These are phyloP conservation scores for Ganoderma resinaceum DNA, from an alignment of 1,284 basidiomycete genomes.

Conservation along the genomic window DNA sequence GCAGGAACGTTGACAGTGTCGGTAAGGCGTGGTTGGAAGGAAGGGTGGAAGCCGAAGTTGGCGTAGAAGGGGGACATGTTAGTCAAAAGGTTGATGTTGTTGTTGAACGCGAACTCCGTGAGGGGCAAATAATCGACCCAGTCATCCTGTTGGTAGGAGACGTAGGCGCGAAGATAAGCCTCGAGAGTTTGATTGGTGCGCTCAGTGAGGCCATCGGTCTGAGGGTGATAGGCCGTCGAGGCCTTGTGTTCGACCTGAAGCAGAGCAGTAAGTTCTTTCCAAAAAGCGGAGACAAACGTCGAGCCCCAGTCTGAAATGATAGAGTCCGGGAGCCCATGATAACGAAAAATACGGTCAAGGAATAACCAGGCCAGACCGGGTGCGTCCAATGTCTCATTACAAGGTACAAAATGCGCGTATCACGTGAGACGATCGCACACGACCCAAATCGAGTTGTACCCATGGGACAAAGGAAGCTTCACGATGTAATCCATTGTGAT, in stretches of 20 bases:
- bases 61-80: conserved; percentile 54
- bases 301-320: conserved; percentile 52
- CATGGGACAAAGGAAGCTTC: conserved; percentile 41
- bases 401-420: conserved; percentile 39
- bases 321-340: conserved; percentile 46
- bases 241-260: conserved; percentile 31
- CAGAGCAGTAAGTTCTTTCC: conserved; percentile 44
- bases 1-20: conserved; percentile 23
- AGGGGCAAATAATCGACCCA: conserved; percentile 52
- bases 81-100: conserved; percentile 33
- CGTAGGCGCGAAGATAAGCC: conserved; percentile 45
- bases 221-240: conserved; percentile 43
- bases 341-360: conserved; percentile 16
- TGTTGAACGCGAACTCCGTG: conserved; percentile 46
- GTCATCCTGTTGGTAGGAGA: conserved; percentile 50
- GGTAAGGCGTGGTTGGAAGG: conserved; percentile 36
- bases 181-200: conserved; percentile 42
- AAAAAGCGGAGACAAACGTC: conserved; percentile 50
- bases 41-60: conserved; percentile 44
- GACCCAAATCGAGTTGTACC: conserved; percentile 45
- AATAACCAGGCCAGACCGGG: conserved; percentile 38
- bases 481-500: conserved; percentile 49
- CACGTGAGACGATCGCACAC: conserved; percentile 28
- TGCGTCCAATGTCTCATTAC: conserved; percentile 36
- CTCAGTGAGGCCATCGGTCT: conserved; percentile 49